Evolutionary conservation across 306 rosid genomes (phyloP).

Genomic region (Rosa rugosa): DNA sequence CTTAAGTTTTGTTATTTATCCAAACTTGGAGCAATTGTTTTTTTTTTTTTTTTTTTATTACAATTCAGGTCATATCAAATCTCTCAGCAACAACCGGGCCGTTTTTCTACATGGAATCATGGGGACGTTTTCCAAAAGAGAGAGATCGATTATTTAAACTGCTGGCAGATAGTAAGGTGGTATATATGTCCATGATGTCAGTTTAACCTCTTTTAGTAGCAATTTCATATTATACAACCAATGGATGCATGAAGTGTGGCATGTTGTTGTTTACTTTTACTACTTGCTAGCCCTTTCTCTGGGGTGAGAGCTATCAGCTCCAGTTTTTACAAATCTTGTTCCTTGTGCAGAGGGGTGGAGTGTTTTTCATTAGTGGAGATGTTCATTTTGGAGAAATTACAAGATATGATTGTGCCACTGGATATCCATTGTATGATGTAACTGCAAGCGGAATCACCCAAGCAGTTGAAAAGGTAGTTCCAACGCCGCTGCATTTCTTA

Average conservation of each 20-base stretch:
- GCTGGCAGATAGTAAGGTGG: constrained; percentile 70
- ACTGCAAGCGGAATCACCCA: constrained; percentile 84
- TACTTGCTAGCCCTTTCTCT: neutral
- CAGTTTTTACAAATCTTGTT: constrained; percentile 13
- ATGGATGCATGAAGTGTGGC: neutral
- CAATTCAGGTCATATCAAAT: constrained; percentile 75
- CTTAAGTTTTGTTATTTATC: neutral
- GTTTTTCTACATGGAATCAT: constrained; percentile 60
- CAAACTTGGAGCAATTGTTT: neutral
- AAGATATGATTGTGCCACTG: constrained; percentile 70
- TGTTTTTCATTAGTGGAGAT: constrained; percentile 78
- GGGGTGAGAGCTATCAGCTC: neutral
- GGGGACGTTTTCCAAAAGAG: constrained; percentile 87
- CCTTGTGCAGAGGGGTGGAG: constrained; percentile 61
- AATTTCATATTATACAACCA: constrained; percentile 7
- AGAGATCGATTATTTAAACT: constrained; percentile 69
- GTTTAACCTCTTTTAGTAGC: neutral
- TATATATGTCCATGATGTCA: constrained; percentile 5
- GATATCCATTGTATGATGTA: constrained; percentile 71
- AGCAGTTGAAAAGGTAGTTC: constrained; percentile 60
- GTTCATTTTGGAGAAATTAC: constrained; percentile 89
- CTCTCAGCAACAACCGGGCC: constrained; percentile 67
- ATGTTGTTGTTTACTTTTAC: constrained; percentile 2
- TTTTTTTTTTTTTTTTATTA: neutral
- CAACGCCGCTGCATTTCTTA: constrained; percentile 43